These are phyloP conservation scores for Escallonia rubra DNA, from an alignment of 129 eudicot genomes.

Conservation along the genomic window DNA sequence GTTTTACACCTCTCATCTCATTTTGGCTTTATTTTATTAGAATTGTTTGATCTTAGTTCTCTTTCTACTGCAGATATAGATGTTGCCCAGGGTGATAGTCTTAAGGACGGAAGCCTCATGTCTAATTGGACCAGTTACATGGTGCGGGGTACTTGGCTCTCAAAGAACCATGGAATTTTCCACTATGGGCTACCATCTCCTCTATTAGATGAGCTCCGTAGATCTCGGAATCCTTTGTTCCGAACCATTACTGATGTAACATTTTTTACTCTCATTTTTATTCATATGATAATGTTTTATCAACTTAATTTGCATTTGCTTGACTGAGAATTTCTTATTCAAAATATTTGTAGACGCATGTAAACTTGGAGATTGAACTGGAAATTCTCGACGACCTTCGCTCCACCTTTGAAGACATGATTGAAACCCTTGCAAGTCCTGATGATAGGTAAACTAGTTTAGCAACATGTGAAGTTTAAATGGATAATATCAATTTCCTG, in stretches of 20 bases:
- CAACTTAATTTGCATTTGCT: neutral
- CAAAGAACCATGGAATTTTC: conserved; percentile 57
- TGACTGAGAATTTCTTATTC: neutral
- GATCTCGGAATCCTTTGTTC: conserved; percentile 26
- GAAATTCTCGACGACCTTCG: conserved; percentile 56
- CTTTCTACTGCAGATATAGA: conserved; percentile 47
- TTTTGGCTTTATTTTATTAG: neutral
- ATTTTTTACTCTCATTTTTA: neutral
- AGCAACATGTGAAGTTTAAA: neutral
- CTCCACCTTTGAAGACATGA: conserved; percentile 57
- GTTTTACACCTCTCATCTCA: neutral
- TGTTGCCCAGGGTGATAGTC: conserved; percentile 36
- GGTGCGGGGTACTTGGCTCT: conserved; percentile 91
- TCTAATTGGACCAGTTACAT: conserved; percentile 65
- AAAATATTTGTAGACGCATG: conserved; percentile 38
- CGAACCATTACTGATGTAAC: conserved; percentile 42
- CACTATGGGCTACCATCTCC: conserved; percentile 80
- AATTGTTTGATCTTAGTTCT: conserved; percentile 2
- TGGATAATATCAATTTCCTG: neutral
- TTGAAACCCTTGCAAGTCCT: conserved; percentile 40
- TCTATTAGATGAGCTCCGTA: conserved; percentile 54
- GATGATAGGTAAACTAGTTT: conserved; percentile 40
- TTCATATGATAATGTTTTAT: too few relatives aligned
- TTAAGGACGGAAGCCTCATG: conserved; percentile 17
- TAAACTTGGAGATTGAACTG: conserved; percentile 55